Conservation (phyloP, 208 protist species). For the Trypanosoma grayi region DNA sequence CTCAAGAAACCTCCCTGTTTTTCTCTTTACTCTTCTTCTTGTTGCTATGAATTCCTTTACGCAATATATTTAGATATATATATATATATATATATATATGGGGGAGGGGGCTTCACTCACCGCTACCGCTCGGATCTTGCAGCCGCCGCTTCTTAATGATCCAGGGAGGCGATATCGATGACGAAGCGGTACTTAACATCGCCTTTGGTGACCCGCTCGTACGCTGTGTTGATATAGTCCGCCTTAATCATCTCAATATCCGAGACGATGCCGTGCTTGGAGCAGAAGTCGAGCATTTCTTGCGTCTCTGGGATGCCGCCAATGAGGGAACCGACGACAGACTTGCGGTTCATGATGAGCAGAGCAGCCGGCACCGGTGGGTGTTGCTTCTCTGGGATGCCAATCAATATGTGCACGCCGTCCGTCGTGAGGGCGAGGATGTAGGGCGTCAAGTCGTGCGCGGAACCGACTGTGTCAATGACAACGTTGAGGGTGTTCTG, state of each 20-base stretch:
- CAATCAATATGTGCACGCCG: conserved; percentile 58
- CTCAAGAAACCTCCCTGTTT: background rate
- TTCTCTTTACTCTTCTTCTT: background rate
- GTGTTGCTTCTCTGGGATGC: conserved; percentile 43
- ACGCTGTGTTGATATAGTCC: conserved; percentile 68
- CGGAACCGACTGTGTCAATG: conserved; percentile 59
- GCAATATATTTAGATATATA: too few species aligned
- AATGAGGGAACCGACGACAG: conserved; percentile 55
- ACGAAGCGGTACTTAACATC: conserved; percentile 79
- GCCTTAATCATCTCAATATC: conserved; percentile 68
- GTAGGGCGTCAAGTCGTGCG: conserved; percentile 54
- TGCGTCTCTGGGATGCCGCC: conserved; percentile 70
- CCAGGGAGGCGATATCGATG: conserved; percentile 60
- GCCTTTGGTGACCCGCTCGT: conserved; percentile 59
- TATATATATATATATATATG: too few species aligned
- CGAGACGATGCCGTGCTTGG: conserved; percentile 59
- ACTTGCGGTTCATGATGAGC: conserved; percentile 26
- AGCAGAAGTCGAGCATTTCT: conserved; percentile 86
- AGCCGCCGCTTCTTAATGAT: conserved; percentile 27
- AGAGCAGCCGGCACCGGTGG: conserved; percentile 31
- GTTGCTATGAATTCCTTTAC: too few species aligned
- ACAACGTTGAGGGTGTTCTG: conserved; percentile 52
- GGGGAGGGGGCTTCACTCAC: too few species aligned
- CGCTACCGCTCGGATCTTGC: too few species aligned
- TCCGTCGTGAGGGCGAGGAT: conserved; percentile 39